Conservation (phyloP, 768 basidiomycete genomes). For the Nevesoporus exiguus region DNA sequence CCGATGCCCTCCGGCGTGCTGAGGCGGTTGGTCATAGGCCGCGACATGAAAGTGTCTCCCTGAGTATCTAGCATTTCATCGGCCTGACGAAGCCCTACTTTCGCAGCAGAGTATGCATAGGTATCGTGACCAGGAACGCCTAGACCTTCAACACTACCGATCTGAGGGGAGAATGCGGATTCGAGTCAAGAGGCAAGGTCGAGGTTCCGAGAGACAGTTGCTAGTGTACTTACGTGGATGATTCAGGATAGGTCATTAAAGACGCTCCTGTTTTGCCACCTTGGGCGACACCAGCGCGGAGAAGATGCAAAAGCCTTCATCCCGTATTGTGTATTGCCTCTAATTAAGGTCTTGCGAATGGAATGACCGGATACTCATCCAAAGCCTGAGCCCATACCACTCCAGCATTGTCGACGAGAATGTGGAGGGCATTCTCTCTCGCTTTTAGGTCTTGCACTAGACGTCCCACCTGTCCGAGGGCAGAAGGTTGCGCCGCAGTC, state of each 20-base stretch:
- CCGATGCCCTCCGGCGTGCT: constrained; percentile 64
- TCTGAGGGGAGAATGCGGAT: constrained; percentile 33
- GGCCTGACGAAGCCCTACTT: constrained; percentile 62
- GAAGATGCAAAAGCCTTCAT: constrained; percentile 57
- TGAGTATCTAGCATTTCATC: constrained; percentile 44
- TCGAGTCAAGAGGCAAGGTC: background rate
- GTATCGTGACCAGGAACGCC: constrained; percentile 55
- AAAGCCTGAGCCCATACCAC: constrained; percentile 51
- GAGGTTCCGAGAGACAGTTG: background rate
- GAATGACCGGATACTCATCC: constrained; percentile 43
- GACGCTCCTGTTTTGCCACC: constrained; percentile 35
- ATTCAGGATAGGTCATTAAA: constrained; percentile 52
- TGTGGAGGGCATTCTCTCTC: constrained; percentile 52
- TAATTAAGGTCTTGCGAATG: background rate
- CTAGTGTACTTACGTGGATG: constrained; percentile 53
- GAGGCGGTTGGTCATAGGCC: constrained; percentile 50
- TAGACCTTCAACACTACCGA: constrained; percentile 59
- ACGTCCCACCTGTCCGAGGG: constrained; percentile 52
- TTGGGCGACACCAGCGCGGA: constrained; percentile 37
- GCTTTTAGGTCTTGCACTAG: constrained; percentile 48
- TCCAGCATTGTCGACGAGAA: constrained; percentile 65
- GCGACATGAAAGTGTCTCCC: constrained; percentile 41
- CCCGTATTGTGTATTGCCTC: constrained; percentile 29
- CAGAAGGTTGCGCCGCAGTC: constrained; percentile 51
- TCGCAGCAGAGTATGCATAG: constrained; percentile 64